Evolutionary conservation across 2,329 filamentous ascomycete species (phyloP), one percentile per base, ranked within the genome.

Genomic region (Aspergillus novoparasiticus): DNA sequence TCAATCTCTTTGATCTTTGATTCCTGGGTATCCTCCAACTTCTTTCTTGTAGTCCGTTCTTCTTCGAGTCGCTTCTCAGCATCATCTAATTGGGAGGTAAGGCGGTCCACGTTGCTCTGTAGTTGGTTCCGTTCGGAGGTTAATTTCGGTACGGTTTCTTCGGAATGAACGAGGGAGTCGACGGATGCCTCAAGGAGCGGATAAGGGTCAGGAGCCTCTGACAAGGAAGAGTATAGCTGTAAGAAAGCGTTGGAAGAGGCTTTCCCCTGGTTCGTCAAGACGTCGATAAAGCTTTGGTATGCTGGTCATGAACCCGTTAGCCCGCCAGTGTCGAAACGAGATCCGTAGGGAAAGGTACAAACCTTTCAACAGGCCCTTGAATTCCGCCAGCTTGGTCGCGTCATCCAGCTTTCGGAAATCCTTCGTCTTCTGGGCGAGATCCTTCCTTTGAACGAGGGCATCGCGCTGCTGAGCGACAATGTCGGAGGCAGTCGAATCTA

Each of bases 401-500:
- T 99, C 93, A 71, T 98, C 94, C 12, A 96, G 85, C 78, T 97
- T 98, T 65, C 94, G 86, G 71, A 98, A 99, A 72, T 98, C 94
- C 74, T 99, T 99, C 0, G 95, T 99, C 84, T 97, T 98, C 75
- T 97, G 94, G n/a, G 96, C 95, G 23, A 99, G 84, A 65, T 99
- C 96, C 76, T 99, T 99, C 59, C 95, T 87, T 77, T 99, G 94
- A 0, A 97, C 90, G 5, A 97, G 90, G n/a, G 94, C 92, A 78
- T 98, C 95, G 71, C 94, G 88, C 76, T 99, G 96, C 76, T 96
- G 93, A 55, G 91, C 84, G 58, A 98, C 93, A 66, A 99, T 93
- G 72, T 98, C 95, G 12, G 94, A 94, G n/a, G 95, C 95, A 4
- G 93, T 94, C 64, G 90, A 90, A 79, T 99, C 95, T 66, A 99